phyloP scores from a whole-genome alignment of 2,329 filamentous ascomycete genomes.

The Aspergillus candidus region DNA sequence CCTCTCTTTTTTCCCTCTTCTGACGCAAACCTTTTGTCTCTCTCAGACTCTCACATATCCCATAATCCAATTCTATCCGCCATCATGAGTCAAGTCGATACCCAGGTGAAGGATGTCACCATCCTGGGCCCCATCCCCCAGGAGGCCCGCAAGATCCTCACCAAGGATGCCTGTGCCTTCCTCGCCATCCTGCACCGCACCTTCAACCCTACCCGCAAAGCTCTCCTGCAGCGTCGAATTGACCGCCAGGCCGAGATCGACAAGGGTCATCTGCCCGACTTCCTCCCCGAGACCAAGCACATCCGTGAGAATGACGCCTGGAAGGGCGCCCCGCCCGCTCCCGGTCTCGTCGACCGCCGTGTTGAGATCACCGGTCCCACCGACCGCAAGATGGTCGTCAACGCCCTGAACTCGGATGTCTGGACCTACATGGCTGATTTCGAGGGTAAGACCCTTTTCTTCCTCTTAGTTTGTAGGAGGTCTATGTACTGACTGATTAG shows the following conservation, averaged over 20 bases:
- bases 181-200: slow-evolving; percentile 89
- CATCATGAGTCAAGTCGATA: slow-evolving; percentile 62
- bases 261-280: slow-evolving; percentile 81
- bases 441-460: slow-evolving; percentile 59
- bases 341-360: slow-evolving; percentile 84
- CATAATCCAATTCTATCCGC: too few species aligned
- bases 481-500: slow-evolving; percentile 46
- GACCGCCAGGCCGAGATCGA: slow-evolving; percentile 89
- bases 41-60: too few species aligned
- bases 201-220: slow-evolving; percentile 85
- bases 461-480: neutral
- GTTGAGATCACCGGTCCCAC: slow-evolving; percentile 97
- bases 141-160: slow-evolving; percentile 82
- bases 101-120: slow-evolving; percentile 79
- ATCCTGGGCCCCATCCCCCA: slow-evolving; percentile 75
- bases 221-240: slow-evolving; percentile 77
- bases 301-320: slow-evolving; percentile 91
- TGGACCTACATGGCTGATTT: slow-evolving; percentile 99
- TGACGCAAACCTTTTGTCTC: too few species aligned
- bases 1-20: too few species aligned
- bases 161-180: slow-evolving; percentile 83
- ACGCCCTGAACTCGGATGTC: slow-evolving; percentile 90
- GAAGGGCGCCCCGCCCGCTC: slow-evolving; percentile 86
- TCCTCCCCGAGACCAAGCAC: slow-evolving; percentile 90
- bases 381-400: slow-evolving; percentile 98